These are phyloP conservation scores for Penicillium sp. DNA, from an alignment of 2,329 filamentous ascomycete species.

Conservation along the genomic window DNA sequence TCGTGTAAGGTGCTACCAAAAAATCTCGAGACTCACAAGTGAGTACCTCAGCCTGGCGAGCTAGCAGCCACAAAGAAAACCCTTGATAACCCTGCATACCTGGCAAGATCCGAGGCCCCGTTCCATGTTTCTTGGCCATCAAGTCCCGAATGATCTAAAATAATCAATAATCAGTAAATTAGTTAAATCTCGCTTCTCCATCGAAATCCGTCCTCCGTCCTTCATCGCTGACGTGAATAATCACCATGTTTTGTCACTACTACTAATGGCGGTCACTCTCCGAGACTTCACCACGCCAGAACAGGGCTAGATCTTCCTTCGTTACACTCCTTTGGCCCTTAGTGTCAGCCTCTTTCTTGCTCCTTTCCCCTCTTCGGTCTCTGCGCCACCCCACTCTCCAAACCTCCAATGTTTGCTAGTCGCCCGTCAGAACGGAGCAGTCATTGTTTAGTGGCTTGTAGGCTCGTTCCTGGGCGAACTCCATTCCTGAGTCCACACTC, in stretches of 20 bases:
- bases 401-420: constrained; percentile 20
- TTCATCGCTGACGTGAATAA: not conserved
- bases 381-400: constrained; percentile 13
- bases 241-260: not conserved
- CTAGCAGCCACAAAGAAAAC: constrained; percentile 2
- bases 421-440: not conserved
- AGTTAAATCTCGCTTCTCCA: not conserved
- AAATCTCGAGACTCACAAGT: not conserved
- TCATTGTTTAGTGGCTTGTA: not conserved
- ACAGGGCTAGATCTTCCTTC: constrained; percentile 22
- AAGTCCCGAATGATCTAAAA: not conserved
- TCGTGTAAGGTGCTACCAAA: not conserved
- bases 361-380: not conserved
- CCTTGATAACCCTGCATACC: constrained; percentile 14
- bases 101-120: constrained; percentile 12
- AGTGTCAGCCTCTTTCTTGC: constrained; percentile 24
- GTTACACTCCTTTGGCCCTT: constrained; percentile 19
- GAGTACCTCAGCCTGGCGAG: not conserved
- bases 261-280: constrained; percentile 24
- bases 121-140: constrained; percentile 6
- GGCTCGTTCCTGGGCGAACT: constrained; percentile 23
- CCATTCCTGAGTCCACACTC: constrained; percentile 2
- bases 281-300: constrained; percentile 23
- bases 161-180: not conserved
- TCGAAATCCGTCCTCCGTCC: not conserved